Base-by-base conservation (phyloP, 352 stramenopile genomes). In the Globisporangium orthogonon region DNA sequence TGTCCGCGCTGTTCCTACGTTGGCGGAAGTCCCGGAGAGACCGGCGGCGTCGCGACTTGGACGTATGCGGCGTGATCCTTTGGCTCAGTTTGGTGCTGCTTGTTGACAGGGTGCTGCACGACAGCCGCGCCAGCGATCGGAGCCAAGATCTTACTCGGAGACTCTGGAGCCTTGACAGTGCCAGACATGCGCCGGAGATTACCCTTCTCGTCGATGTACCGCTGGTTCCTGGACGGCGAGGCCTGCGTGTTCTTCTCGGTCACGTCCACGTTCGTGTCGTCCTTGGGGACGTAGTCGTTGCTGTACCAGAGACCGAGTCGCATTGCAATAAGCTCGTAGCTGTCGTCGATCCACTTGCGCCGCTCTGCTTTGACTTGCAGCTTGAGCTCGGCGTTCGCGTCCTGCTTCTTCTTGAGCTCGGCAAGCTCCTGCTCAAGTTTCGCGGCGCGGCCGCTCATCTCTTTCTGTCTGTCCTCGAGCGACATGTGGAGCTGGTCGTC, bases 161-260 rank as follows among this genome's bases (percentile, higher is more conserved):
- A 23, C 30, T 33, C 28, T 5, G 46, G 10, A 7, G 17, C 46
- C 17, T 2, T n/a, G 7, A 15, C 29, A 7, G 31, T 15, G 15
- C 0, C 1, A 7, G 17, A 9, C 11, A 68, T 62, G 31, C 74
- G 72, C 10, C 74, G 70, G 17, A 85, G 52, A 49, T 87, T 87
- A 0, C 74, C 74, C 14, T 74, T 62, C 0, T 63, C 7, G 37
- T 87, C 76, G 51, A 87, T 74, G 52, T 73, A 87, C 15, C 66
- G 61, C 44, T 70, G 60, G 17, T 60, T 52, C 29, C 67, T 71
- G 31, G 74, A 83, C 44, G 76, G 74, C 10, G 66, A 78, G 7
- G 35, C 15, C 5, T 53, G 43, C 15, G 70, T 76, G 56, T 82
- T 71, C 2, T 47, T 41, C 41, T 84, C 70, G 1, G 69, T 83